phyloP scores from a whole-genome alignment of 2,329 filamentous ascomycete genomes.

The Penicillium nordicum region DNA sequence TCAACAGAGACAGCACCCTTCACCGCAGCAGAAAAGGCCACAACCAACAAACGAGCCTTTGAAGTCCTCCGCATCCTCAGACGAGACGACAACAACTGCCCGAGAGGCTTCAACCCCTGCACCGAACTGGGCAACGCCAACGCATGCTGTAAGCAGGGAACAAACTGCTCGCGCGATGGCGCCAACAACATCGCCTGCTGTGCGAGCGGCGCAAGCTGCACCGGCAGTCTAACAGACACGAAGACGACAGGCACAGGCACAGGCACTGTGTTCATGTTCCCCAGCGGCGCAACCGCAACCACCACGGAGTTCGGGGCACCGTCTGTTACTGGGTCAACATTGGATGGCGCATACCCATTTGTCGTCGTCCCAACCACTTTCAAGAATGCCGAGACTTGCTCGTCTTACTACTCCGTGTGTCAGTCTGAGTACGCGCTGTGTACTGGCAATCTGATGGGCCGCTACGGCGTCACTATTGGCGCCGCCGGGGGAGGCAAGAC shows the following conservation, averaged over 20 bases:
- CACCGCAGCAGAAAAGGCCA: constrained; percentile 23
- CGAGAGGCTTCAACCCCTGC: constrained; percentile 52
- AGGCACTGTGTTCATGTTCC: constrained; percentile 35
- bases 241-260: constrained; percentile 20
- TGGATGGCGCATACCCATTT: constrained; percentile 52
- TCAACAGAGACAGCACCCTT: constrained; percentile 33
- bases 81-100: constrained; percentile 44
- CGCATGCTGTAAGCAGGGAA: constrained; percentile 54
- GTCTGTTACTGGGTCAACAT: constrained; percentile 38
- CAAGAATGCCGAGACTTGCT: constrained; percentile 50
- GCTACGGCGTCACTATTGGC: constrained; percentile 51
- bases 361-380: constrained; percentile 54
- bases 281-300: constrained; percentile 31
- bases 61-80: constrained; percentile 33
- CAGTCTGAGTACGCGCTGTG: constrained; percentile 47
- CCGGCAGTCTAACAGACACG: constrained; percentile 49
- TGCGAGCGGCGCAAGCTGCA: constrained; percentile 56
- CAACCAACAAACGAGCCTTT: constrained; percentile 26
- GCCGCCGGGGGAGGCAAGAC: constrained; percentile 51
- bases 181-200: constrained; percentile 61
- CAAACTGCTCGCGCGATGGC: constrained; percentile 55
- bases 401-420: constrained; percentile 53
- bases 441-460: constrained; percentile 46
- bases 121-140: constrained; percentile 50
- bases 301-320: constrained; percentile 18